These are phyloP conservation scores for Acer yangbiense DNA, from an alignment of 345 rosid genomes.

Conservation along the genomic window DNA sequence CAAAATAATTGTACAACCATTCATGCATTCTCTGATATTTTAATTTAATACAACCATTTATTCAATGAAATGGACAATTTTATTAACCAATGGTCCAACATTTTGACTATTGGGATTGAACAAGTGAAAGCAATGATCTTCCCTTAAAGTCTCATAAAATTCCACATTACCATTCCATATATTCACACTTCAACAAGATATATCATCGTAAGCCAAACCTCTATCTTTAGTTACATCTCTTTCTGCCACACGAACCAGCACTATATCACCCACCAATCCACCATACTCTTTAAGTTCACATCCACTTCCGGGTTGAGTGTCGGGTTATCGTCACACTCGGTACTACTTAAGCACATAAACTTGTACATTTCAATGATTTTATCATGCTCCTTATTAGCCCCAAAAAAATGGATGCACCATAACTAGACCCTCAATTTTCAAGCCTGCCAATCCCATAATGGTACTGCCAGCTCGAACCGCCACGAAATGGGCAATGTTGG, in stretches of 20 bases:
- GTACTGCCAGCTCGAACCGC: no score
- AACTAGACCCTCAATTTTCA: slow-evolving; percentile 24
- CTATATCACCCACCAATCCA: slow-evolving; percentile 25
- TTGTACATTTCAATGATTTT: slow-evolving; percentile 18
- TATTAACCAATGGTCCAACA: neutral
- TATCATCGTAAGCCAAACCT: slow-evolving; percentile 31
- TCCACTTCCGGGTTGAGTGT: slow-evolving; percentile 31
- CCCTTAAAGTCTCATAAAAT: slow-evolving; percentile 21
- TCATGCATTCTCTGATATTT: no score
- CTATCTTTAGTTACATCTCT: slow-evolving; percentile 34
- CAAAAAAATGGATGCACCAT: slow-evolving; percentile 45
- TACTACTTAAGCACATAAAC: slow-evolving; percentile 34
- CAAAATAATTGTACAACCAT: no score
- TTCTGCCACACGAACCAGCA: slow-evolving; percentile 6
- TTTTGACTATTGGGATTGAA: neutral
- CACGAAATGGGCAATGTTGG: no score
- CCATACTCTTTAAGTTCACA: slow-evolving; percentile 31
- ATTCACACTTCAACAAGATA: slow-evolving; percentile 11
- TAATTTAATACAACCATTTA: no score
- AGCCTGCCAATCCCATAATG: slow-evolving; percentile 12
- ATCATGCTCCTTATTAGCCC: slow-evolving; percentile 25
- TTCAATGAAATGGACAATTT: slow-evolving; percentile 20
- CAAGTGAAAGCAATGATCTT: slow-evolving; percentile 32
- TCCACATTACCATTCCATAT: slow-evolving; percentile 22
- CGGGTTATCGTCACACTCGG: slow-evolving; percentile 37